Evolutionary conservation across 108 stramenopile species (phyloP).

Genomic region (Pseudonitzschia multiseries): DNA sequence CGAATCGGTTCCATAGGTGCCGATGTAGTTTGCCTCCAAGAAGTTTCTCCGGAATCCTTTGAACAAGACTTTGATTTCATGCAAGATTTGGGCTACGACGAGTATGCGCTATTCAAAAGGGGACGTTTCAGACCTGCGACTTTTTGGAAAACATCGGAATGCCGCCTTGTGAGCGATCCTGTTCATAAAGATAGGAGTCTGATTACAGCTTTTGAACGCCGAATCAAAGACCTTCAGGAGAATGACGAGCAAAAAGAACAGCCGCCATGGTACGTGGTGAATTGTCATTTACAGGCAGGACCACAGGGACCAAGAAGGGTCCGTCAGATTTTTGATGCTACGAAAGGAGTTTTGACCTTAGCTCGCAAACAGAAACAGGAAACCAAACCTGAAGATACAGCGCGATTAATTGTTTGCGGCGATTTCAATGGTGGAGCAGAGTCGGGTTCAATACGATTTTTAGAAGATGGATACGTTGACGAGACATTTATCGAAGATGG

Average conservation of each 20-base stretch:
- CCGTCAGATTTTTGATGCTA: constrained; percentile 83
- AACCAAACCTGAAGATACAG: constrained; percentile 39
- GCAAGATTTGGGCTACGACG: constrained; percentile 69
- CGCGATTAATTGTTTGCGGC: constrained; percentile 76
- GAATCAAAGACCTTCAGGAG: not conserved
- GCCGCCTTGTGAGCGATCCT: constrained; percentile 63
- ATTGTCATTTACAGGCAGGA: constrained; percentile 92
- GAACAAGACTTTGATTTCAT: constrained; percentile 89
- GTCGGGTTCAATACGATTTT: constrained; percentile 70
- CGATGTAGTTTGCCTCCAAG: constrained; percentile 90
- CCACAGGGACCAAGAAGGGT: constrained; percentile 76
- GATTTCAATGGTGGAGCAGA: constrained; percentile 88
- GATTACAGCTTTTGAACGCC: constrained; percentile 70
- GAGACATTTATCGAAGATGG: constrained; percentile 80
- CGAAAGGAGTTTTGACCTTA: constrained; percentile 68
- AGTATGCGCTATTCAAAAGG: constrained; percentile 70
- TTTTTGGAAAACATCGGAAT: constrained; percentile 85
- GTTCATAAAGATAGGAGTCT: constrained; percentile 89
- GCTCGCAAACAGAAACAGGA: constrained; percentile 60
- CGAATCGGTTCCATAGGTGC: constrained; percentile 52
- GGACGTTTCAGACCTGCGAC: constrained; percentile 86
- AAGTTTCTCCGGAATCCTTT: constrained; percentile 84
- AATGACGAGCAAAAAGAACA: constrained; percentile 2
- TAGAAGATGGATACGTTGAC: constrained; percentile 74
- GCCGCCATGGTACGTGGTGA: constrained; percentile 72